These are phyloP conservation scores for Didymella keratinophila DNA, from an alignment of 2,329 filamentous ascomycete species.

Conservation along the genomic window DNA sequence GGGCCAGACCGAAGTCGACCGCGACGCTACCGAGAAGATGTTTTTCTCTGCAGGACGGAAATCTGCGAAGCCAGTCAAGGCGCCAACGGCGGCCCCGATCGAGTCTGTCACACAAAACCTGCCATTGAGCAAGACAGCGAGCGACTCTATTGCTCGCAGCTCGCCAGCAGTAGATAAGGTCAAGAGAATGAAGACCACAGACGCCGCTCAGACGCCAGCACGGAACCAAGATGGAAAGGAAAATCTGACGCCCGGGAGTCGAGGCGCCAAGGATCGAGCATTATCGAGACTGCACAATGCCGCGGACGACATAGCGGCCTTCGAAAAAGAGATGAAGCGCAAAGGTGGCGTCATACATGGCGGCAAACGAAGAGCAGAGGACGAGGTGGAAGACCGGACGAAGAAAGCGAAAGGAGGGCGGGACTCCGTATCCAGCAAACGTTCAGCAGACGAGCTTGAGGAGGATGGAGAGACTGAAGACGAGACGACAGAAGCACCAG, in stretches of 20 bases:
- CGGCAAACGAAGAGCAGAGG: constrained; percentile 48
- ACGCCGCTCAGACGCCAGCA: constrained; percentile 59
- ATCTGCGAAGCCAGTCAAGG: constrained; percentile 29
- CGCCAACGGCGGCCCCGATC: constrained; percentile 28
- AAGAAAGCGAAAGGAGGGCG: constrained; percentile 35
- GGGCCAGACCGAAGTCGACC: constrained; percentile 84
- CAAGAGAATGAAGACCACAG: constrained; percentile 36
- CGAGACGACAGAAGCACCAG: constrained; percentile 59
- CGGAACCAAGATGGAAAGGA: constrained; percentile 69
- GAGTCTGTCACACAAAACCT: constrained; percentile 32
- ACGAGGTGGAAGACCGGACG: constrained; percentile 49
- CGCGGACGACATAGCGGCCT: constrained; percentile 85
- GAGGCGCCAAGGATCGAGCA: constrained; percentile 88
- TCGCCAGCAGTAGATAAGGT: constrained; percentile 38
- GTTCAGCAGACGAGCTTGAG: constrained; percentile 56
- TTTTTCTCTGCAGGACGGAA: constrained; percentile 59
- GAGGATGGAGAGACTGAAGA: constrained; percentile 53
- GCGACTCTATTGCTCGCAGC: constrained; percentile 33
- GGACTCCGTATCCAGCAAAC: constrained; percentile 54
- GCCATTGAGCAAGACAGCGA: constrained; percentile 23
- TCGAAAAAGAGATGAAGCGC: constrained; percentile 92
- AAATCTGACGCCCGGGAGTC: constrained; percentile 82
- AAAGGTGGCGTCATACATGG: constrained; percentile 71
- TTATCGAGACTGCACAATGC: constrained; percentile 77
- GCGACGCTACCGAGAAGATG: constrained; percentile 73